phyloP scores from a whole-genome alignment of 805 yeast genomes.

The Kodamaea neixiangensis region DNA sequence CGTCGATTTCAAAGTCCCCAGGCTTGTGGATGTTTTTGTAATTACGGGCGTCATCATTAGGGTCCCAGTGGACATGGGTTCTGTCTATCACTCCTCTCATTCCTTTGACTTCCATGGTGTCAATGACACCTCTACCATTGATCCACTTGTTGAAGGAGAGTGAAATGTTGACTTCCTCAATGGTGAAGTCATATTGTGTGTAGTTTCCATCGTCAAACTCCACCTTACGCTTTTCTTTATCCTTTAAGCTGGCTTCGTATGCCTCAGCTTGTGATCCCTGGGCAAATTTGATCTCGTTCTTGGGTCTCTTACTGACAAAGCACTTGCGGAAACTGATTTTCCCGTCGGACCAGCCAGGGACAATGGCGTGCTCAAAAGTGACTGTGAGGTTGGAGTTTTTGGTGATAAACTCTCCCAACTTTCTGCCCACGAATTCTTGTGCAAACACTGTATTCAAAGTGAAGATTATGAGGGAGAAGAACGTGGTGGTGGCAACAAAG shows the following conservation, averaged over 20 bases:
- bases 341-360: conserved; percentile 91
- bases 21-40: conserved; percentile 72
- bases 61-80: conserved; percentile 80
- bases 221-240: conserved; percentile 17
- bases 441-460: conserved; percentile 83
- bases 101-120: conserved; percentile 75
- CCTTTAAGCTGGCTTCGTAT: conserved; percentile 50
- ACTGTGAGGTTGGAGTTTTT: conserved; percentile 80
- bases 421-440: conserved; percentile 81
- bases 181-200: conserved; percentile 90
- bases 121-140: conserved; percentile 83
- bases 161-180: conserved; percentile 80
- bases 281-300: conserved; percentile 50
- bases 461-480: conserved; percentile 75
- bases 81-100: conserved; percentile 92
- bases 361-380: conserved; percentile 89
- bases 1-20: conserved; percentile 92
- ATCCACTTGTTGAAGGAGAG: conserved; percentile 85
- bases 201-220: conserved; percentile 84
- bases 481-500: conserved; percentile 88
- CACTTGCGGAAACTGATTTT: conserved; percentile 82
- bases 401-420: conserved; percentile 81
- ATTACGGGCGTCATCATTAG: conserved; percentile 78
- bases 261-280: conserved; percentile 78
- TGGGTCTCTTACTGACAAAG: conserved; percentile 83